Evolutionary conservation across 2,329 filamentous ascomycete genomes (phyloP), one percentile per base, ranked within the genome.

Genomic region (Macrophomina tecta): DNA sequence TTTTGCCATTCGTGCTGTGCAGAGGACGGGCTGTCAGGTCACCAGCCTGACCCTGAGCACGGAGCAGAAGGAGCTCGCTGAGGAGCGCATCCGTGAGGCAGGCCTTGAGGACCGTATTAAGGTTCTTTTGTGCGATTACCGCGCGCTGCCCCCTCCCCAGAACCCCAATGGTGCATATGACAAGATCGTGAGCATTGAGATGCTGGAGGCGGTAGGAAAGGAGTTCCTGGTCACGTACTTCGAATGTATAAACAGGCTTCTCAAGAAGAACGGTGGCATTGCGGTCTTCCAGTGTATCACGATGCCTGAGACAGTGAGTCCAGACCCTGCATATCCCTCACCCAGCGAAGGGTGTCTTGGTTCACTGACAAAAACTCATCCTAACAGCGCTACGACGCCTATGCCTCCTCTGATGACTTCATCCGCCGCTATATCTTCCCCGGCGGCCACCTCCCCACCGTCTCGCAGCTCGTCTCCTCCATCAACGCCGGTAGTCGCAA

Each of bases 361-460:
- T 42, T 16, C 34, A 14, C 32, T 34, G 14, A 14, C 18, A 18
- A 32, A 46, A 14, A 2, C n/a, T 9, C 6, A 16, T 23, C 36
- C 12, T 3, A 30, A 9, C 70, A 76, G 46, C 83, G 89, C 62
- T 89, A 91, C 73, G 86, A 87, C 69, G 85, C 84, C 7, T 92
- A 92, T 73, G 83, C 86, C 18, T 87, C 85, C 71, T 84, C 85
- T 2, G 87, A 90, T 75, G 90, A 92, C 73, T 93, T 93, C 77
- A 92, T 93, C 73, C 86, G 89, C 67, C 87, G 89, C 69, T 91
- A 93, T 77, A 92, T 93, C 65, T 93, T 93, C 77, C 91, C 90
- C 0, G 90, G 90, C n/a, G 91, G 90, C 0, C 89, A 92, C 73
- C 80, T 93, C 74, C 73, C 91, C 80, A 49, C 93, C 86, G 66